Conservation (phyloP, 106 monocot species). For the Chionographis japonica region DNA sequence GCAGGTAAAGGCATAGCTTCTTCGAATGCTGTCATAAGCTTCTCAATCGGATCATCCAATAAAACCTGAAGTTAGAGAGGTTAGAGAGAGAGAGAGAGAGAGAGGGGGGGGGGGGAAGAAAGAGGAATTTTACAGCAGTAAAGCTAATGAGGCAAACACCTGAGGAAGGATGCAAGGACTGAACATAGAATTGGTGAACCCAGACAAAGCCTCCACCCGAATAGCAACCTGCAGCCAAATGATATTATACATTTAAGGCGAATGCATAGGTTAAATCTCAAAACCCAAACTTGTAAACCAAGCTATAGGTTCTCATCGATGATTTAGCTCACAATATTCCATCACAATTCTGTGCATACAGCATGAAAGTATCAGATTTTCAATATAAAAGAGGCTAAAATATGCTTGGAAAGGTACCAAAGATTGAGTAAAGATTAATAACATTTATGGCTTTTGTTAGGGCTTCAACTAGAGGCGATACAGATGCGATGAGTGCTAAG, state of each 20-base stretch:
- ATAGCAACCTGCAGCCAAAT: conserved; percentile 44
- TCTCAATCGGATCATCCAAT: conserved; percentile 69
- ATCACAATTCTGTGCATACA: no score
- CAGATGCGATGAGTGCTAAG: no score
- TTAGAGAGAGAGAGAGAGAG: not conserved
- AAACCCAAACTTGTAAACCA: no score
- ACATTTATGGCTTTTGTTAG: no score
- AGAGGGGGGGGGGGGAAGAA: not conserved
- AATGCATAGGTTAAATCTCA: not conserved
- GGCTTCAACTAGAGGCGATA: no score
- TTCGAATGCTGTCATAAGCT: conserved; percentile 72
- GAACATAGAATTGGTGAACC: conserved; percentile 47
- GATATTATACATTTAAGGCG: not conserved
- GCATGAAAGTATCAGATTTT: no score
- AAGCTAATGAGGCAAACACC: conserved; percentile 19
- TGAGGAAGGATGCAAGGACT: conserved; percentile 52
- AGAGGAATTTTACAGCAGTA: not conserved
- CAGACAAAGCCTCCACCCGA: conserved; percentile 48
- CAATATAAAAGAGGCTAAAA: no score
- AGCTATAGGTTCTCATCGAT: no score
- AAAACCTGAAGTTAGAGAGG: conserved; percentile 29
- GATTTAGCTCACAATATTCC: no score
- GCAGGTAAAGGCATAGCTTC: conserved; percentile 55
- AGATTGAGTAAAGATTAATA: no score
- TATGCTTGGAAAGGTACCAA: no score